Conservation (phyloP, 305 asterid genomes). For the Fraxinus velutina region DNA sequence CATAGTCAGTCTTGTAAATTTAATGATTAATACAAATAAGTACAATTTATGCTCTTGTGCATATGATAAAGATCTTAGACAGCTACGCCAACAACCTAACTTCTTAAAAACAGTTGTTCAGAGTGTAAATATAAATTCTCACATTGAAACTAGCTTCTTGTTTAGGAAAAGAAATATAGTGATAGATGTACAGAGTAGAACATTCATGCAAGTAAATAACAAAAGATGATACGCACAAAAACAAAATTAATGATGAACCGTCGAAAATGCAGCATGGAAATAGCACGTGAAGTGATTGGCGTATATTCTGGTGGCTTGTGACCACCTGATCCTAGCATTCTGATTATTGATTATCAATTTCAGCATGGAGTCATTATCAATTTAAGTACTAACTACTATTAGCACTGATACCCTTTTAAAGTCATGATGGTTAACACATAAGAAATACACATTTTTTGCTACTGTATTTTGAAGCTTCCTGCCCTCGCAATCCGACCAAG, state of each 20-base stretch:
- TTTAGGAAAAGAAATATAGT: neutral
- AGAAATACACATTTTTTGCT: neutral
- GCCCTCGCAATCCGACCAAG: neutral
- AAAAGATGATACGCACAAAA: neutral
- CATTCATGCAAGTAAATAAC: neutral
- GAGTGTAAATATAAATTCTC: neutral
- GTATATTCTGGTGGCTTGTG: neutral
- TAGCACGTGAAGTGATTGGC: neutral
- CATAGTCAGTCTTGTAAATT: neutral
- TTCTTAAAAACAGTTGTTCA: neutral
- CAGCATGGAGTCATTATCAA: neutral
- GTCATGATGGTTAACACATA: neutral
- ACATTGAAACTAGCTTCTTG: neutral
- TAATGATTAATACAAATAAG: neutral
- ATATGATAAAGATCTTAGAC: neutral
- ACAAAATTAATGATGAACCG: neutral
- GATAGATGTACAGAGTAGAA: neutral
- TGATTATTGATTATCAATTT: neutral
- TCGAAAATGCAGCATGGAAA: neutral
- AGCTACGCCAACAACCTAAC: constrained; percentile 4
- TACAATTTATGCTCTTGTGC: neutral
- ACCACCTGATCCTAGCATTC: neutral
- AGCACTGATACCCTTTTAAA: neutral
- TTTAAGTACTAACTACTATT: neutral
- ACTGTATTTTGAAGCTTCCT: neutral